Percentiles rank a stretch among this genome's conserved stretches.
Conservation (phyloP, 2,329 filamentous ascomycete genomes). For the Aspergillus tubingensis region DNA sequence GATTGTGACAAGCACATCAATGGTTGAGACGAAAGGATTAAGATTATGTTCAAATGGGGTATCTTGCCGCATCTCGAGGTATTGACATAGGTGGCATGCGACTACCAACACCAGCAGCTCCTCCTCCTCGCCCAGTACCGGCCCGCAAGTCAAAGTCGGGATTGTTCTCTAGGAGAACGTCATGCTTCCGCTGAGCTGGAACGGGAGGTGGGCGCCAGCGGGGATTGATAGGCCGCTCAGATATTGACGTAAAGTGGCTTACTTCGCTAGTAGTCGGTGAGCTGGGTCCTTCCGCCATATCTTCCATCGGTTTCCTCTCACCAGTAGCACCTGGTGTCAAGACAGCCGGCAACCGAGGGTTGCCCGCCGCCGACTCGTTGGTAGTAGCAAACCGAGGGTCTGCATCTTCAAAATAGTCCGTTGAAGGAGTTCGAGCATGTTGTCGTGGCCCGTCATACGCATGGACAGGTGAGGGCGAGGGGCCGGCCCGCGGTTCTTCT, state of each 20-base stretch:
- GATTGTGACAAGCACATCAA: neutral
- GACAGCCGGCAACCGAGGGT: slow-evolving; percentile 35
- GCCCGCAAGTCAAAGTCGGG: slow-evolving; percentile 78
- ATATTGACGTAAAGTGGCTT: slow-evolving; percentile 87
- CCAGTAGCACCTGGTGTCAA: slow-evolving; percentile 43
- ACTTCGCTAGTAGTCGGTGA: slow-evolving; percentile 77
- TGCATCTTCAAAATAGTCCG: slow-evolving; percentile 85
- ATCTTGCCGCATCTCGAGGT: slow-evolving; percentile 23
- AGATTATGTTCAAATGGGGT: slow-evolving; percentile 25
- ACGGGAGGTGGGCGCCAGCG: slow-evolving; percentile 65
- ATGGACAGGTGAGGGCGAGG: slow-evolving; percentile 22
- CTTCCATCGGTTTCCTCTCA: slow-evolving; percentile 46
- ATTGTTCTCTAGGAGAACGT: slow-evolving; percentile 75
- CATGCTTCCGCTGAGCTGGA: slow-evolving; percentile 58
- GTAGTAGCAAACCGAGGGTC: slow-evolving; percentile 75
- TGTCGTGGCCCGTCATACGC: slow-evolving; percentile 23
- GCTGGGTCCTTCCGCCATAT: slow-evolving; percentile 62
- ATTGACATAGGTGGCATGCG: slow-evolving; percentile 30
- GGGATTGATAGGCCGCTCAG: slow-evolving; percentile 84
- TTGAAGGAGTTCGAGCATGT: slow-evolving; percentile 41
- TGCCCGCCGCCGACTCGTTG: slow-evolving; percentile 31
- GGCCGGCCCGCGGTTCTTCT: slow-evolving; percentile 17
- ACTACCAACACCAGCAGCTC: slow-evolving; percentile 22
- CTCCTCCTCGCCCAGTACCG: slow-evolving; percentile 25
- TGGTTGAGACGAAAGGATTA: slow-evolving; percentile 5